A percentile compares a stretch with the other conserved stretches of the same genome.
phyloP scores from a whole-genome alignment of 2,329 filamentous ascomycete species.

The Dryadomyces sulphureus region DNA sequence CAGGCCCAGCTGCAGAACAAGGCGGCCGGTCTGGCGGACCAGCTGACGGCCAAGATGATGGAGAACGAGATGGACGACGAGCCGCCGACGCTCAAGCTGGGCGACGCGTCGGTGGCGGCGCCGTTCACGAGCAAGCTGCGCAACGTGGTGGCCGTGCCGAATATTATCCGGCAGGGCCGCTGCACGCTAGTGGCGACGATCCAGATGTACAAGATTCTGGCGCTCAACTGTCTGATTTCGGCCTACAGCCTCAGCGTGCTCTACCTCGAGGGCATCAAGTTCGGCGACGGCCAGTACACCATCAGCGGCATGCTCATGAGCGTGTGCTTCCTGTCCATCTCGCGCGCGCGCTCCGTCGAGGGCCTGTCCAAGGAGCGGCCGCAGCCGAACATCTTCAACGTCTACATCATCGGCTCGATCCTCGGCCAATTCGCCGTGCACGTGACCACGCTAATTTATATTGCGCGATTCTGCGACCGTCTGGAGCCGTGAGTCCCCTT shows the following conservation, averaged over 20 bases:
- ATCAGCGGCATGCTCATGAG: slow-evolving; percentile 99
- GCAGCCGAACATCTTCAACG: slow-evolving; percentile 97
- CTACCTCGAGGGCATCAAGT: slow-evolving; percentile 97
- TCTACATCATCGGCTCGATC: slow-evolving; percentile 96
- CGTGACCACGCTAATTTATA: slow-evolving; percentile 85
- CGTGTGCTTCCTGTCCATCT: slow-evolving; percentile 96
- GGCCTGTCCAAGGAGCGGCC: slow-evolving; percentile 91
- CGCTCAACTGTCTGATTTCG: slow-evolving; percentile 92
- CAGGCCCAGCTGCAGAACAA: slow-evolving; percentile 51
- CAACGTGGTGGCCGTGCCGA: slow-evolving; percentile 92
- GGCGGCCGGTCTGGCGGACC: slow-evolving; percentile 69
- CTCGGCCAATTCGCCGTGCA: slow-evolving; percentile 95
- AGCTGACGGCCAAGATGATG: slow-evolving; percentile 76
- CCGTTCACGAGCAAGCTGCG: slow-evolving; percentile 96
- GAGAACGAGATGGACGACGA: slow-evolving; percentile 70
- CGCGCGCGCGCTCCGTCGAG: slow-evolving; percentile 91
- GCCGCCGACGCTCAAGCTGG: slow-evolving; percentile 89
- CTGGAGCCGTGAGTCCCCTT: slow-evolving; percentile 61
- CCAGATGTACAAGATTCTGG: slow-evolving; percentile 99
- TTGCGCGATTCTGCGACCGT: slow-evolving; percentile 74
- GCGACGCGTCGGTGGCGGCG: slow-evolving; percentile 90
- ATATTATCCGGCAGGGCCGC: slow-evolving; percentile 94
- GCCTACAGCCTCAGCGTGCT: slow-evolving; percentile 94
- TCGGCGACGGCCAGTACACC: slow-evolving; percentile 93
- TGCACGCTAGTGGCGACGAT: slow-evolving; percentile 97